phyloP scores from a whole-genome alignment of 768 basidiomycete genomes.

The Trametes meyenii region DNA sequence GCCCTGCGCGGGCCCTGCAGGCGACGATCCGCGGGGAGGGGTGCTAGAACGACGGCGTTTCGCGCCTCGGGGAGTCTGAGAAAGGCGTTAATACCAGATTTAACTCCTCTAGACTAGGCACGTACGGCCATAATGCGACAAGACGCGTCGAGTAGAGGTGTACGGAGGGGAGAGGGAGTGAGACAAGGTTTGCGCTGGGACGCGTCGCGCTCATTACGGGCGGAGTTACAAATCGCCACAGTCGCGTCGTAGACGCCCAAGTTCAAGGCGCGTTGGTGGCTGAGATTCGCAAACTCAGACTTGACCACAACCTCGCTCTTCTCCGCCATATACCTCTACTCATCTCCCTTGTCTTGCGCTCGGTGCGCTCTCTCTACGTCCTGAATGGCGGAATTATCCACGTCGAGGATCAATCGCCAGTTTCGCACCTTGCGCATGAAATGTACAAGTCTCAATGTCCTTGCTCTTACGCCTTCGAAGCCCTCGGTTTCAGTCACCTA shows the following conservation, averaged over 20 bases:
- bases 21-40: constrained; percentile 52
- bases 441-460: constrained; percentile 41
- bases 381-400: constrained; percentile 35
- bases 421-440: constrained; percentile 52
- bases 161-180: background rate
- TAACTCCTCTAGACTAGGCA: background rate
- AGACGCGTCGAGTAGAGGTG: background rate
- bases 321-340: constrained; percentile 8
- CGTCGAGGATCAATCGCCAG: constrained; percentile 46
- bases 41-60: constrained; percentile 63
- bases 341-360: background rate
- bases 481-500: constrained; percentile 22
- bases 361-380: background rate
- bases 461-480: constrained; percentile 27
- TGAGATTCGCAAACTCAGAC: background rate
- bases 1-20: constrained; percentile 48
- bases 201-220: constrained; percentile 27
- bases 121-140: constrained; percentile 5
- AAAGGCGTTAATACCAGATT: background rate
- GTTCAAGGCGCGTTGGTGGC: constrained; percentile 13
- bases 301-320: background rate
- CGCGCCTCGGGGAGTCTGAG: constrained; percentile 49
- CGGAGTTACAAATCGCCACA: constrained; percentile 28
- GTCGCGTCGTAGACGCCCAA: constrained; percentile 20
- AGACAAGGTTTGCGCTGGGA: constrained; percentile 19